Conservation (phyloP, 1,284 basidiomycete genomes). For the Sporisorium sorghi region DNA sequence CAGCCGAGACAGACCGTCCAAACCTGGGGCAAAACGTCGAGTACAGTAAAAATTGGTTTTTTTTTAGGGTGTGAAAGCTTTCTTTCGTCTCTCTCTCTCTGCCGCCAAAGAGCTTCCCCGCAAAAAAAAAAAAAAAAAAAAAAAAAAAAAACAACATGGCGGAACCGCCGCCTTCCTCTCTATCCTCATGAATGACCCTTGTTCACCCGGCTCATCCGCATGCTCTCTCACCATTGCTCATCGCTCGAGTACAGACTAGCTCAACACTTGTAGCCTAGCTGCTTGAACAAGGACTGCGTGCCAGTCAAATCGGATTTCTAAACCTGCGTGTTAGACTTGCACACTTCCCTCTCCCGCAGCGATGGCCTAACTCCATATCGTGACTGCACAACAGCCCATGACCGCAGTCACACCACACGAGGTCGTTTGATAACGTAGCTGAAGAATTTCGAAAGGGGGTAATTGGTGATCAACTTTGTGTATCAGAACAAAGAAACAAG, state of each 20-base stretch:
- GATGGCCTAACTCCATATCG: no score
- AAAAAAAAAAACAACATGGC: background rate
- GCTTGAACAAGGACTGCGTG: background rate
- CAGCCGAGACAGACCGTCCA: background rate
- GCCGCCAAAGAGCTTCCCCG: background rate
- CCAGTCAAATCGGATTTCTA: background rate
- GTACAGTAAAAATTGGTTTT: background rate
- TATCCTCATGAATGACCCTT: background rate
- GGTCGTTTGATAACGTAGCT: background rate
- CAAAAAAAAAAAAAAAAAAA: background rate
- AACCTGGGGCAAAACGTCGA: background rate
- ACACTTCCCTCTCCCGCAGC: no score
- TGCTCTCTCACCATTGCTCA: background rate
- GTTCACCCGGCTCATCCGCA: background rate
- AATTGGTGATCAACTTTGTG: conserved; percentile 8
- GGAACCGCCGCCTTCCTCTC: background rate
- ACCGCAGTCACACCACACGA: background rate
- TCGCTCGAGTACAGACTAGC: background rate
- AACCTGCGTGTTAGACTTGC: background rate
- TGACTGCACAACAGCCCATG: background rate
- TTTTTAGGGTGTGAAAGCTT: background rate
- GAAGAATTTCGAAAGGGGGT: background rate
- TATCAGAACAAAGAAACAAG: conserved; percentile 16
- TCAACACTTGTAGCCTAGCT: background rate
- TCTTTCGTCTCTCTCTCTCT: background rate